Conservation (phyloP, 2,329 filamentous ascomycete species). For the Bisporella sp. region DNA sequence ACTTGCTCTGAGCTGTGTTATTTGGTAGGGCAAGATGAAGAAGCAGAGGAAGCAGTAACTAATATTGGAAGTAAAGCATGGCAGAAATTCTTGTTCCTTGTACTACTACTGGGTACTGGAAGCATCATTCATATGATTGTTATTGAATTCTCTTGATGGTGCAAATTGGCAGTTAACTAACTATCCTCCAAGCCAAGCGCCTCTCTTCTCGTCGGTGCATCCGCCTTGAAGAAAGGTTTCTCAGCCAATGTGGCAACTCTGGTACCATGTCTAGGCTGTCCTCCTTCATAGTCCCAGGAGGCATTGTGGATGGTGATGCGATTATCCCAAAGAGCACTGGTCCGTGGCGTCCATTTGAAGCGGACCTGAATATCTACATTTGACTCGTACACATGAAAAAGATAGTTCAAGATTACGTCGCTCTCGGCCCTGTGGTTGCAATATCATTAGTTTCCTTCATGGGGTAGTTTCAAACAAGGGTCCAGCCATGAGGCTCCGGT, state of each 20-base stretch:
- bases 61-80: no score
- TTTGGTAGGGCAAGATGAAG: no score
- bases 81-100: no score
- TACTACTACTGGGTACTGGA: no score
- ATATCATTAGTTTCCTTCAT: no score
- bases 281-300: constrained; percentile 65
- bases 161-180: constrained; percentile 3
- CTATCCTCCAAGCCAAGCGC: constrained; percentile 57
- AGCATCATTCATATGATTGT: neutral
- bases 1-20: no score
- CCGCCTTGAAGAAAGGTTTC: constrained; percentile 59
- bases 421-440: constrained; percentile 43
- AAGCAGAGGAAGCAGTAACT: no score
- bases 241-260: constrained; percentile 65
- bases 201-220: constrained; percentile 59
- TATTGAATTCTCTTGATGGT: neutral
- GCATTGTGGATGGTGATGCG: constrained; percentile 69
- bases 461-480: no score
- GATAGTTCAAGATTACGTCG: constrained; percentile 58
- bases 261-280: constrained; percentile 62
- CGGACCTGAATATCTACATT: constrained; percentile 65
- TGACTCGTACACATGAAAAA: constrained; percentile 62
- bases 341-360: constrained; percentile 62
- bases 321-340: constrained; percentile 67
- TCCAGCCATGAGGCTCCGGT: no score